These are phyloP conservation scores for Diaporthe aspalathi DNA, from an alignment of 2,329 filamentous ascomycete genomes.

Conservation along the genomic window DNA sequence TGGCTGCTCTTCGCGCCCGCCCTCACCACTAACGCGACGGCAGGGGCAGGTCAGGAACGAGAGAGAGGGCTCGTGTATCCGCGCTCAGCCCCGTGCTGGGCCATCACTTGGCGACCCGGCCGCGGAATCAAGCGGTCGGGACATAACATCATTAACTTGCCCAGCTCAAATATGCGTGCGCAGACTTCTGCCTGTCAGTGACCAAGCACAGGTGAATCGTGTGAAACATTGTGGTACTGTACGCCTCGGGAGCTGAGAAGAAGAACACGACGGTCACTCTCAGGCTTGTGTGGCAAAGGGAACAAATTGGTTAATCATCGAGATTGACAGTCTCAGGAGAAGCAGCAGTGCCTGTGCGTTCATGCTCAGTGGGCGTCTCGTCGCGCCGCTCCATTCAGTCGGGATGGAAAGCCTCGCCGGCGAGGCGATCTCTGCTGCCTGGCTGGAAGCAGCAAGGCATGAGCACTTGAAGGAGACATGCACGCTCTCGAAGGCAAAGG, in stretches of 20 bases:
- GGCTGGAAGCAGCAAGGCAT: background rate
- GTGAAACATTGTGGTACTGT: conserved; percentile 20
- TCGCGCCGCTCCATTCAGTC: background rate
- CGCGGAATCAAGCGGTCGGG: conserved; percentile 6
- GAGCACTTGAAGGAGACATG: background rate
- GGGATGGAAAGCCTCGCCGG: background rate
- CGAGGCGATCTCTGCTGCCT: background rate
- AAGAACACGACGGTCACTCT: background rate
- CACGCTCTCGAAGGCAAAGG: background rate
- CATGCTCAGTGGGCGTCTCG: background rate
- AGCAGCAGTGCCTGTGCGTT: background rate
- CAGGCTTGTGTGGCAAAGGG: background rate
- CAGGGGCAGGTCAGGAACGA: background rate
- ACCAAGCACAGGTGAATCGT: background rate
- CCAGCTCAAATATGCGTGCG: conserved; percentile 13
- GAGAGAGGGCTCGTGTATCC: background rate
- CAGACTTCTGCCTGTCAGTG: conserved; percentile 7
- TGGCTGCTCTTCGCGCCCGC: background rate
- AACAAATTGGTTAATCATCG: background rate
- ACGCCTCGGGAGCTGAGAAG: conserved; percentile 18
- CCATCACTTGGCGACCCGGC: background rate
- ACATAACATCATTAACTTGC: background rate
- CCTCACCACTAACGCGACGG: background rate
- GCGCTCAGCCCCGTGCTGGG: background rate
- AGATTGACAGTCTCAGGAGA: background rate